A percentile compares a stretch with the other conserved stretches of the same genome.
Conservation (phyloP, 2,329 filamentous ascomycete genomes). For the Fusarium sp. region DNA sequence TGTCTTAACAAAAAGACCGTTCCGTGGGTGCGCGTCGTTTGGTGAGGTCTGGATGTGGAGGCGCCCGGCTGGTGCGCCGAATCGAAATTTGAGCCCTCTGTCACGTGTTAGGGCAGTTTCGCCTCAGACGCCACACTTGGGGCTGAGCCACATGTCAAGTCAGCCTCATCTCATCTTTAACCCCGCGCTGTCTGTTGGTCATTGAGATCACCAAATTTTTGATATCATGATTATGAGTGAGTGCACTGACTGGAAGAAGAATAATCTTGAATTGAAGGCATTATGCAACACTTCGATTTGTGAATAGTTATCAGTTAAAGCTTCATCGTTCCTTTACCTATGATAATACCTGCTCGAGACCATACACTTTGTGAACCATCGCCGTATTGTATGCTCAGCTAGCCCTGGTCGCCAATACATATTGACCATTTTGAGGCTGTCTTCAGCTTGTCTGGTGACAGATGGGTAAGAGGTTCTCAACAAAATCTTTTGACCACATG, state of each 20-base stretch:
- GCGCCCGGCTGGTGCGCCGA: constrained; percentile 52
- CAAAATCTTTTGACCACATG: neutral
- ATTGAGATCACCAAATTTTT: neutral
- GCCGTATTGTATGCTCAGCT: neutral
- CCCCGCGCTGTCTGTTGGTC: neutral
- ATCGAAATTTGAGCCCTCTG: constrained; percentile 51
- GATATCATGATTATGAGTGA: neutral
- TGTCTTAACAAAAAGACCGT: constrained; percentile 61
- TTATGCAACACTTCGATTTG: too few relatives aligned
- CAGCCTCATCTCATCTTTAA: constrained; percentile 16
- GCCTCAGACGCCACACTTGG: neutral
- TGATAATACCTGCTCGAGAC: too few relatives aligned
- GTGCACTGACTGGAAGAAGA: neutral
- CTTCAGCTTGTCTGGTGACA: constrained; percentile 23
- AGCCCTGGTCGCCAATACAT: neutral
- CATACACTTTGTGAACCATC: neutral
- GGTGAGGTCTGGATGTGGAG: constrained; percentile 55
- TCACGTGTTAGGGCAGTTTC: constrained; percentile 53
- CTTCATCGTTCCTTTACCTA: neutral
- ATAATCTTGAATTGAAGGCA: neutral
- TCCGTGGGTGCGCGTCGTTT: constrained; percentile 57
- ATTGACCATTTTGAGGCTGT: neutral
- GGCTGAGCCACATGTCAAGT: neutral
- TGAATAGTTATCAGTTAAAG: neutral
- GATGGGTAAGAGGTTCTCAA: constrained; percentile 15